phyloP scores from a whole-genome alignment of 345 rosid genomes.

The Lenwebbia sp. region DNA sequence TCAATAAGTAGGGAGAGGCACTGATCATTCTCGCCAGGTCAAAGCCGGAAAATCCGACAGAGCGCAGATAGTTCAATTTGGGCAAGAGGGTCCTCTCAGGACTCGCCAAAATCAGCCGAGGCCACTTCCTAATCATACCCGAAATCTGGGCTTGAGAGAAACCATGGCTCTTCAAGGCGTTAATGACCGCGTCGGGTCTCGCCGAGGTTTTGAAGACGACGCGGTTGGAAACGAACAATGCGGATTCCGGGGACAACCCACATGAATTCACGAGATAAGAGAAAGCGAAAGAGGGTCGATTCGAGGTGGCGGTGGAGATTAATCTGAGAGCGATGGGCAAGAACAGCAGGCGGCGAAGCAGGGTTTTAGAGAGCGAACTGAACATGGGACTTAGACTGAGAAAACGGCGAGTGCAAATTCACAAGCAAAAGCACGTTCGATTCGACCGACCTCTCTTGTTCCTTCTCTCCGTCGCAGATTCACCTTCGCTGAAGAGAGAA shows the following conservation, averaged over 20 bases:
- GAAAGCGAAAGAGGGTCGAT: not conserved
- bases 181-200: slow-evolving; percentile 3
- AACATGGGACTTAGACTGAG: not conserved
- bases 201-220: slow-evolving; percentile 1
- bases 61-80: slow-evolving; percentile 22
- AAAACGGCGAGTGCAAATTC: not conserved
- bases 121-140: not conserved
- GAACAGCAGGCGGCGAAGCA: not conserved
- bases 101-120: not conserved
- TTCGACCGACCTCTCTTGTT: not conserved
- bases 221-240: not conserved
- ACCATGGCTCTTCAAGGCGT: slow-evolving; percentile 5
- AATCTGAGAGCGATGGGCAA: not conserved
- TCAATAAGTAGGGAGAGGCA: not conserved
- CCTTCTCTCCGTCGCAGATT: not conserved
- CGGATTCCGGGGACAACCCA: not conserved
- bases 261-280: not conserved
- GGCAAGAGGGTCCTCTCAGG: slow-evolving; percentile 21
- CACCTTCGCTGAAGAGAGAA: not conserved
- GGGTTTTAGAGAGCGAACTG: not conserved
- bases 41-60: slow-evolving; percentile 12
- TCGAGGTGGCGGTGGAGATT: not conserved
- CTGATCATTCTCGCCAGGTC: not conserved
- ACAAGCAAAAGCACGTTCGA: not conserved
- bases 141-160: slow-evolving; percentile 16